phyloP scores from a whole-genome alignment of 176 grass and related monocot genomes.

The Avena sativa region DNA sequence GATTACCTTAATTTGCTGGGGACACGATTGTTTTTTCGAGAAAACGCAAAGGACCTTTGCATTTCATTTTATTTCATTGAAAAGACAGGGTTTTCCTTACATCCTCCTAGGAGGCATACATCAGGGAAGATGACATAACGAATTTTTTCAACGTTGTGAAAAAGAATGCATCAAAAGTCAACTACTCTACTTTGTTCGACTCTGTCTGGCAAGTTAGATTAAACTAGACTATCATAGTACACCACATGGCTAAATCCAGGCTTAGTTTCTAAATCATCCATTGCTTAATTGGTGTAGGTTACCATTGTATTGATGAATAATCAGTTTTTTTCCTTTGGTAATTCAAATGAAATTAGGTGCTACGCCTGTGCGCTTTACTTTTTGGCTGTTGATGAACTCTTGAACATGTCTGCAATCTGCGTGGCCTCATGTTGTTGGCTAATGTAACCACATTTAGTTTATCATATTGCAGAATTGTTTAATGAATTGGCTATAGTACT shows the following conservation, averaged over 20 bases:
- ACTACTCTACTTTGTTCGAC: no score
- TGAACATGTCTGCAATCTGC: background rate
- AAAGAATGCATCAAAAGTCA: background rate
- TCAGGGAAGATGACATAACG: no score
- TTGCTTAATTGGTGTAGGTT: background rate
- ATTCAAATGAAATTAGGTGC: background rate
- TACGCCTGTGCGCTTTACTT: background rate
- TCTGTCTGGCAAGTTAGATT: no score
- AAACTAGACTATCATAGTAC: background rate
- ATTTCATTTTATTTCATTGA: no score
- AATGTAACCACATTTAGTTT: slow-evolving; percentile 7
- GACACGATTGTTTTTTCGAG: background rate
- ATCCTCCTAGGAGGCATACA: no score
- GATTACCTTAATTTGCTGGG: slow-evolving; percentile 3
- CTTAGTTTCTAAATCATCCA: background rate
- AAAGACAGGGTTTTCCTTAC: no score
- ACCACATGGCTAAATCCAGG: background rate
- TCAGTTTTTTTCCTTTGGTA: background rate
- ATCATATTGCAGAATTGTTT: background rate
- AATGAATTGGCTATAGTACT: slow-evolving; percentile 1
- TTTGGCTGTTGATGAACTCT: background rate
- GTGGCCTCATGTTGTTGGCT: background rate
- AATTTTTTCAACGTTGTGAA: background rate
- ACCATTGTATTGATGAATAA: background rate
- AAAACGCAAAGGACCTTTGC: no score